phyloP scores from a whole-genome alignment of 805 yeast genomes.

The Candida michaelii region DNA sequence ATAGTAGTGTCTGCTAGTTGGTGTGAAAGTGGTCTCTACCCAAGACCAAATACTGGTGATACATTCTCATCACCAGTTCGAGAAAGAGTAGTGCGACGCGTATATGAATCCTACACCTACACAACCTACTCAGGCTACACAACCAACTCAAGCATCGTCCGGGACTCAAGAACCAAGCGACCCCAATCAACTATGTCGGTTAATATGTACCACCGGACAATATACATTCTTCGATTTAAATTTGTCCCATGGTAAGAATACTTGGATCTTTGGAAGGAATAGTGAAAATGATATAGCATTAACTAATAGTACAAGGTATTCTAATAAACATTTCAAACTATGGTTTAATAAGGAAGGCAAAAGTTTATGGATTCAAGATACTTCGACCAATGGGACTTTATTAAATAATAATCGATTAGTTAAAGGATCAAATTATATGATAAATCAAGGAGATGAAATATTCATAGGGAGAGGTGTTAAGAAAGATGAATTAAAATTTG shows the following conservation, averaged over 20 bases:
- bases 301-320: constrained; percentile 59
- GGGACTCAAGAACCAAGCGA: constrained; percentile 26
- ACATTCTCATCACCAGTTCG: too few species aligned
- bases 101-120: constrained; percentile 5
- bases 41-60: too few species aligned
- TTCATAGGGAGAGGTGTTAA: constrained; percentile 86
- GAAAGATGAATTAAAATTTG: constrained; percentile 58
- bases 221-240: constrained; percentile 46
- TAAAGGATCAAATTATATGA: constrained; percentile 73
- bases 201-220: constrained; percentile 62
- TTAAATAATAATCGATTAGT: constrained; percentile 72
- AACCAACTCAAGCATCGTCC: constrained; percentile 40
- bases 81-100: constrained; percentile 6
- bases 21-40: too few species aligned
- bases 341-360: constrained; percentile 63
- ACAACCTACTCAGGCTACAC: constrained; percentile 18
- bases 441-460: constrained; percentile 91
- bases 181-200: constrained; percentile 45
- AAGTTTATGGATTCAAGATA: constrained; percentile 64
- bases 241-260: constrained; percentile 28
- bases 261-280: constrained; percentile 79
- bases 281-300: constrained; percentile 61
- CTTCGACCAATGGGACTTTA: constrained; percentile 91
- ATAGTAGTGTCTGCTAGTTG: too few species aligned
- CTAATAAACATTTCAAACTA: constrained; percentile 71